Evolutionary conservation across 2,329 filamentous ascomycete genomes (phyloP).

Genomic region (Zasmidium citrigriseum): DNA sequence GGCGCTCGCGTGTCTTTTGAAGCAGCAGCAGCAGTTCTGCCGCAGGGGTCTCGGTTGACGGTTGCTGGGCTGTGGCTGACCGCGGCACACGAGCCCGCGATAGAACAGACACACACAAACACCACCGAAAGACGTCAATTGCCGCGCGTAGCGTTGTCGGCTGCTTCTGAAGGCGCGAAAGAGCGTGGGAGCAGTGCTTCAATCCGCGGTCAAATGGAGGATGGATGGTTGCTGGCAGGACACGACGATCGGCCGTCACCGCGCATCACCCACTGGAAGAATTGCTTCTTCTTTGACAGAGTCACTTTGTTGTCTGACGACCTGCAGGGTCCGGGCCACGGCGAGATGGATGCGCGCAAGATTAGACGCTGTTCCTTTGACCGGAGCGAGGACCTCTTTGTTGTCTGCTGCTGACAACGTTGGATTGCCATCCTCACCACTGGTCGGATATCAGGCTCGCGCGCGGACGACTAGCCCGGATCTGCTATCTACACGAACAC

Average conservation of each 20-base stretch:
- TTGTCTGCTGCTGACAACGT: background rate
- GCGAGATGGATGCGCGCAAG: background rate
- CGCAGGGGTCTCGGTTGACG: background rate
- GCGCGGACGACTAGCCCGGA: slow-evolving; percentile 1
- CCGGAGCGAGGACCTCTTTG: background rate
- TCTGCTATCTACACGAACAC: slow-evolving; percentile 5
- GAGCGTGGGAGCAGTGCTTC: background rate
- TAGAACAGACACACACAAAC: background rate
- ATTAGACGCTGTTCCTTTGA: background rate
- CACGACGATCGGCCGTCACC: background rate
- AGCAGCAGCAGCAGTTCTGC: slow-evolving; percentile 6
- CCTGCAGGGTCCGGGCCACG: background rate
- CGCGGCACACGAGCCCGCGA: background rate
- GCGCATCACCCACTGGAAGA: background rate
- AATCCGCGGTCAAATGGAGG: background rate
- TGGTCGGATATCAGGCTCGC: background rate
- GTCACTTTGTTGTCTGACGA: background rate
- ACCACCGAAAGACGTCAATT: background rate
- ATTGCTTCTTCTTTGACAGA: background rate
- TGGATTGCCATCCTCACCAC: background rate
- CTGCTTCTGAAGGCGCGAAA: background rate
- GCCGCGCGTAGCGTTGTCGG: background rate
- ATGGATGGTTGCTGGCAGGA: background rate
- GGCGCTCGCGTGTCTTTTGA: slow-evolving; percentile 1
- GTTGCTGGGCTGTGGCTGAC: background rate